Evolutionary conservation across 2,329 filamentous ascomycete species (phyloP), one percentile per base, ranked within the genome.

Genomic region (Cladosporium colombiae): DNA sequence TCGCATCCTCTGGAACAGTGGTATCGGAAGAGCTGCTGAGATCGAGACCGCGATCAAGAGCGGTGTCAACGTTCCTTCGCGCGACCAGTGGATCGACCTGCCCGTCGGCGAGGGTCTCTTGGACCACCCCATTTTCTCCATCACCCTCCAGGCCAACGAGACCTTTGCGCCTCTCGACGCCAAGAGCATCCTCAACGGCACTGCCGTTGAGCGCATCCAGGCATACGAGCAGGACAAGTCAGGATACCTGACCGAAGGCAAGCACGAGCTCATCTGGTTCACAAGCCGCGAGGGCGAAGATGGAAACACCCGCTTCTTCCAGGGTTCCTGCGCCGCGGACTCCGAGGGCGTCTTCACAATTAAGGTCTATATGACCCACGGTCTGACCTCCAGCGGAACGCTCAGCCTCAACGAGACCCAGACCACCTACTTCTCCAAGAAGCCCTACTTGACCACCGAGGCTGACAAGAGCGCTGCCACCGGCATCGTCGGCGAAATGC

Each of bases 1-100:
- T 14, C 90, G 90, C 76, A 79, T 92, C 53, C 82, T 92, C 2
- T 82, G 91, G 77, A 83, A 88, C 72, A 89, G 86, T 78, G 88
- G 89, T 69, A 91, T 90, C 68, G 90, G 89, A 2, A 88, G 61
- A 87, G 27, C 76, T 76, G 62, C 78, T 78, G 56, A 80, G 82
- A 73, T 79, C 83, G 57, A 75, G 74, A 53, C 73, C 78, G 31
- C 82, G 83, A 50, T 77, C 80, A 72, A 75, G 73, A 68, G 82
- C 81, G 79, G 81, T 8, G 44, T 73, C 10, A 79, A 79, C 13
- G 78, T 82, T 73, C 79, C 82, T 64, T 73, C 77, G 21, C 74
- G 79, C 65, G 68, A 75, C n/a, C 68, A 81, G 31, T 84, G 82
- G 83, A 82, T 85, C 70, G 76, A 81, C 68, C 75, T 84, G 7